Evolutionary conservation across 768 basidiomycete species (phyloP).

Genomic region (Termitomyces heimii): DNA sequence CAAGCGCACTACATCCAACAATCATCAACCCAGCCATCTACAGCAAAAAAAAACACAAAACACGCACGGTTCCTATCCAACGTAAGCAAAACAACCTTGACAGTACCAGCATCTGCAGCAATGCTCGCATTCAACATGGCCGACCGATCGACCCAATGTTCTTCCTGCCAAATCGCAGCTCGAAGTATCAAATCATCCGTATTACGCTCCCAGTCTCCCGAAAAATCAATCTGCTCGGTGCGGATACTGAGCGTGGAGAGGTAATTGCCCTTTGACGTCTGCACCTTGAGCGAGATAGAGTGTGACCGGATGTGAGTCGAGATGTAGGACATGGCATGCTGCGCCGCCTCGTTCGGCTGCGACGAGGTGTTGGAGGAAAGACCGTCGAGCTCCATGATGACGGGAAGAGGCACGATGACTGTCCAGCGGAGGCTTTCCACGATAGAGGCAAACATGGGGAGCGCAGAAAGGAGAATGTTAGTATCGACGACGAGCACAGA

Average conservation of each 20-base stretch:
- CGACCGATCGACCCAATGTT: conserved; percentile 88
- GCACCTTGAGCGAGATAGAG: conserved; percentile 79
- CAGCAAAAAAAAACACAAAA: conserved; percentile 13
- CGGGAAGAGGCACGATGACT: conserved; percentile 85
- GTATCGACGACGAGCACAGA: conserved; percentile 91
- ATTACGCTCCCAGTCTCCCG: conserved; percentile 51
- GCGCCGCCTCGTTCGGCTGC: conserved; percentile 71
- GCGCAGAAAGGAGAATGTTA: conserved; percentile 85
- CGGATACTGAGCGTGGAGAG: conserved; percentile 76
- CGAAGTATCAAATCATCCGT: conserved; percentile 96
- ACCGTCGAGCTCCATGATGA: conserved; percentile 97
- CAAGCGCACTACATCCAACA: conserved; percentile 59
- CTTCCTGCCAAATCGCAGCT: conserved; percentile 89
- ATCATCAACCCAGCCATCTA: not conserved
- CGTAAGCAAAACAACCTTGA: conserved; percentile 85
- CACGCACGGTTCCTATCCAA: conserved; percentile 90
- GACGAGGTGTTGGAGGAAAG: conserved; percentile 54
- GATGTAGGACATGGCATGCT: conserved; percentile 69
- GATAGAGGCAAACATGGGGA: conserved; percentile 65
- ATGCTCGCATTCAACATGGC: conserved; percentile 50
- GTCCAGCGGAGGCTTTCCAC: conserved; percentile 84
- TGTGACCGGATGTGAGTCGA: conserved; percentile 71
- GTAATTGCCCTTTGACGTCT: conserved; percentile 94
- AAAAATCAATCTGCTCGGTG: conserved; percentile 78
- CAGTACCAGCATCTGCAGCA: conserved; percentile 33